phyloP scores from a whole-genome alignment of 257 asterid genomes.

The Penstemon davidsonii region DNA sequence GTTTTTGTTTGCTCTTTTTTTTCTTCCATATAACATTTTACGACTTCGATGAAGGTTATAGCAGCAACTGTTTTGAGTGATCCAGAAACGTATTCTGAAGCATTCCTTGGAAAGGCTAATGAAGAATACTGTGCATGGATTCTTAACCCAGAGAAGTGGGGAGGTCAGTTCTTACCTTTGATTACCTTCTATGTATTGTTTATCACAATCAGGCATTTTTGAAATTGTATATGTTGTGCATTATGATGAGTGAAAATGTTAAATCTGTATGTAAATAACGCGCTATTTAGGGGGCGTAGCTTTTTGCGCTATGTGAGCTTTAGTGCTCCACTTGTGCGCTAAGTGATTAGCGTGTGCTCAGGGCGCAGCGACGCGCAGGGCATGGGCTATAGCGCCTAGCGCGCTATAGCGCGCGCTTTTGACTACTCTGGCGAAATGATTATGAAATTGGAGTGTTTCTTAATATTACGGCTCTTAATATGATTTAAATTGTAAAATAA shows the following conservation, averaged over 20 bases:
- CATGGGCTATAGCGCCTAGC: too few relatives aligned
- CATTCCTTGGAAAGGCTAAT: conserved; percentile 83
- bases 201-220: background rate
- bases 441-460: too few relatives aligned
- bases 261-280: too few relatives aligned
- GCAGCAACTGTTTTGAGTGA: conserved; percentile 92
- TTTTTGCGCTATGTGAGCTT: too few relatives aligned
- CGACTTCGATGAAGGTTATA: conserved; percentile 58
- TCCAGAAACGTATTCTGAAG: conserved; percentile 71
- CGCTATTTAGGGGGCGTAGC: too few relatives aligned
- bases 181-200: conserved; percentile 4
- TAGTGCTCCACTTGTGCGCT: too few relatives aligned
- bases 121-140: conserved; percentile 90
- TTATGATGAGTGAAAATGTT: background rate
- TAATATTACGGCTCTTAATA: too few relatives aligned
- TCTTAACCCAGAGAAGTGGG: conserved; percentile 94
- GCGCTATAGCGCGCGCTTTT: too few relatives aligned
- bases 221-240: background rate
- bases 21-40: conserved; percentile 19
- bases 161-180: conserved; percentile 56
- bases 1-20: background rate
- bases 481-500: too few relatives aligned
- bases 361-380: too few relatives aligned
- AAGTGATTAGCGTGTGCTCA: too few relatives aligned
- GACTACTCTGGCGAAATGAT: too few relatives aligned